Evolutionary conservation across 2,329 filamentous ascomycete genomes (phyloP).

Genomic region (Pyricularia sp.): DNA sequence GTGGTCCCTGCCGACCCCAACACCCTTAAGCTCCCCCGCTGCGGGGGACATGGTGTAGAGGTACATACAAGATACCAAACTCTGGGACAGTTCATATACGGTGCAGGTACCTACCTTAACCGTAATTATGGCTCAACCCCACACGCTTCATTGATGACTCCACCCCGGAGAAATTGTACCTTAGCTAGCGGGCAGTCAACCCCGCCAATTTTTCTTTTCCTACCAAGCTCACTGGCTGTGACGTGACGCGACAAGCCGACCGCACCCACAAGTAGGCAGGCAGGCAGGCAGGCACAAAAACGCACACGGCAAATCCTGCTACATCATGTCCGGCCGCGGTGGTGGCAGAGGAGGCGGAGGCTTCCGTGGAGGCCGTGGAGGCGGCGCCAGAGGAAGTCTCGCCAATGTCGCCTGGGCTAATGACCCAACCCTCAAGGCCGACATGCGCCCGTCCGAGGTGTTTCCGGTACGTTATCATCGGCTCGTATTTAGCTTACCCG

Average conservation of each 20-base stretch:
- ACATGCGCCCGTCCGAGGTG: conserved; percentile 43
- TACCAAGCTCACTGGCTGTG: not conserved
- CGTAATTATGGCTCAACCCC: not conserved
- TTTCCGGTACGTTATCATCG: conserved; percentile 33
- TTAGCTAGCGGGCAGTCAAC: not conserved
- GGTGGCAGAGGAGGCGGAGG: conserved; percentile 24
- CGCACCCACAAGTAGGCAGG: not conserved
- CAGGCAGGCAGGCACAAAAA: not conserved
- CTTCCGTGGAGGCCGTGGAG: conserved; percentile 33
- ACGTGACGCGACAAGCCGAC: not conserved
- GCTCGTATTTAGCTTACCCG: not conserved
- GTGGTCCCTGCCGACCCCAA: not conserved
- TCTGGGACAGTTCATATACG: not conserved
- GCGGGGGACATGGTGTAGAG: not conserved
- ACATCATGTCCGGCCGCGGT: conserved; percentile 29
- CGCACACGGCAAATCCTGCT: not conserved
- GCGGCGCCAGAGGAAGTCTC: conserved; percentile 15
- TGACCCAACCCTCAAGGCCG: conserved; percentile 32
- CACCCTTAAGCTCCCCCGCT: not conserved
- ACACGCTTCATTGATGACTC: not conserved
- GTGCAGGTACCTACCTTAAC: not conserved
- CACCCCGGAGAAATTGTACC: not conserved
- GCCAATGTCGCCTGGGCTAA: conserved; percentile 37
- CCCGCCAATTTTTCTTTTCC: conserved; percentile 2
- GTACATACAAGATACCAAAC: not conserved